Conservation (phyloP, 192 early-diverging fungal species). For the Spizellomyces punctatus region DNA sequence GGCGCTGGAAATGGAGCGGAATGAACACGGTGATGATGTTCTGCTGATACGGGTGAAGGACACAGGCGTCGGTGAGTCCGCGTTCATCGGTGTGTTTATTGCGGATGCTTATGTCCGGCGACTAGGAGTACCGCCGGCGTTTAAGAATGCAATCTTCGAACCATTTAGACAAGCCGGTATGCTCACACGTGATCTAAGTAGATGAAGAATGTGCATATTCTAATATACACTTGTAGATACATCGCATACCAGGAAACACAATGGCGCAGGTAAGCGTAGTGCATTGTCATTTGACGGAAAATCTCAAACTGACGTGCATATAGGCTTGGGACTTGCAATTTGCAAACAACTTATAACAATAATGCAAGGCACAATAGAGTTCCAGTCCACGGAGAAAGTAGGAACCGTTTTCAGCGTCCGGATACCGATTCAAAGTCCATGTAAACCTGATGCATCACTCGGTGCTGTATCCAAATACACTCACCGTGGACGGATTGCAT, state of each 20-base stretch:
- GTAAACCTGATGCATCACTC: background rate
- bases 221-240: background rate
- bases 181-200: background rate
- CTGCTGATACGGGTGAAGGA: background rate
- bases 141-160: constrained; percentile 3
- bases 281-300: no score
- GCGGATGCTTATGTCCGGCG: background rate
- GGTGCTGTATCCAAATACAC: background rate
- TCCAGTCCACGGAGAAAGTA: background rate
- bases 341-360: constrained; percentile 5
- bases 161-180: constrained; percentile 20
- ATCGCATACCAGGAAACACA: constrained; percentile 4
- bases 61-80: background rate
- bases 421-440: background rate
- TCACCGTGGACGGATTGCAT: no score
- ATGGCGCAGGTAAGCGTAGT: background rate
- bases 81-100: no score
- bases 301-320: background rate
- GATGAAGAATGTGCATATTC: no score
- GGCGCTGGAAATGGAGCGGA: background rate
- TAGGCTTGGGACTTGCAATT: constrained; percentile 14
- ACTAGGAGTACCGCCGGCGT: constrained; percentile 8
- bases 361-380: constrained; percentile 8
- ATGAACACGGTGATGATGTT: background rate
- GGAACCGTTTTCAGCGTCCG: constrained; percentile 7